Evolutionary conservation across 257 asterid species (phyloP), one percentile per base, ranked within the genome.

Genomic region (Ajuga chamaepitys): DNA sequence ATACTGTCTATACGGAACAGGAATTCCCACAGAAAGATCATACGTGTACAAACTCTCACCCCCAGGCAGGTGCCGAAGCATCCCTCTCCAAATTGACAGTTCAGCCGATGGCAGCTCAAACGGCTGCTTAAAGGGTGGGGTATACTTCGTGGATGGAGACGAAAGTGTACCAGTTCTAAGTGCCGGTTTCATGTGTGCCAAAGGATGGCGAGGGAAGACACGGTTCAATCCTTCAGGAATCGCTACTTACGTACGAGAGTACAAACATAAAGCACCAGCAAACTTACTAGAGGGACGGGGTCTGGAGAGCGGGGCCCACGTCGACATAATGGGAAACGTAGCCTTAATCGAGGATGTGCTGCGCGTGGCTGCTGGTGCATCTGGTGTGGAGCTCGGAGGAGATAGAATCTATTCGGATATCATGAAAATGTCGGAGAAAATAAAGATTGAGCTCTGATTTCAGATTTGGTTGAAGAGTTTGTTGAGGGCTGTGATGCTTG

Each of bases 111-210:
- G 88, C 64, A 64, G 81, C 67, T 48, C 64, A 38, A 82, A 71
- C 28, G 78, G 85, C 41, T 93, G 98, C 85, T 66, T 93, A 65
- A 87, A 74, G 71, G 88, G 90, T 0, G 97, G 97, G 34, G 95
- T 88, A 2, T 71, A 83, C 72, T 83, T 81, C 41, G 87, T 74
- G 1, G 99, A 88, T 12, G 99, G 97, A 0, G 99, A 93, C 20
- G 96, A 85, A 45, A 82, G 81, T 1, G 86, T 88, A 11, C 91
- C 95, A 0, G 81, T 80, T 14, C 8, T 89, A 42, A 86, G 99
- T 3, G 88, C 96, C 0, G 96, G 96, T 5, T 90, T 78, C 83
- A 88, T 90, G 97, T 85, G 93, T n/a, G 86, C 95, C 37, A 86
- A 86, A 71, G 95, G 90, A 4, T 93, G 97, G 96, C 58, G 87